Evolutionary conservation across 2,329 filamentous ascomycete genomes (phyloP).

Genomic region (Sphaerostilbella broomeana): DNA sequence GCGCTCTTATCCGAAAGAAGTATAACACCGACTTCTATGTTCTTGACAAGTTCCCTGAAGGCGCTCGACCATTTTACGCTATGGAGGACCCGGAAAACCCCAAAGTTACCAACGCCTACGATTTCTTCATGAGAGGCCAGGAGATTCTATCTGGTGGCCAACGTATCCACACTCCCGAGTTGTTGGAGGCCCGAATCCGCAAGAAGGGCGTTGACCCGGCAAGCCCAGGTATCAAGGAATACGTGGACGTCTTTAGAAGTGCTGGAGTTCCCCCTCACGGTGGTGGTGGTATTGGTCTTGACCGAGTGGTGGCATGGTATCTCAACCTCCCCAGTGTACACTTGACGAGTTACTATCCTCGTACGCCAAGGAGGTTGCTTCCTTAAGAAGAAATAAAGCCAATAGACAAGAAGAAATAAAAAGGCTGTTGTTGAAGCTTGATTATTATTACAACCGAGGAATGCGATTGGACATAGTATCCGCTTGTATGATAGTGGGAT

Average conservation of each 20-base stretch:
- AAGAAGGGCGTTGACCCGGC: conserved; percentile 74
- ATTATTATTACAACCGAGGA: too few species aligned
- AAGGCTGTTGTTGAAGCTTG: too few species aligned
- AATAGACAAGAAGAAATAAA: too few species aligned
- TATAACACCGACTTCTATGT: conserved; percentile 95
- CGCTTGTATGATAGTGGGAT: too few species aligned
- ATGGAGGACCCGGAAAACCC: conserved; percentile 66
- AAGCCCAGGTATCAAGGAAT: conserved; percentile 74
- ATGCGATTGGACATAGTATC: too few species aligned
- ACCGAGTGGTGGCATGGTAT: conserved; percentile 71
- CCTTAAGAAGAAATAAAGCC: too few species aligned
- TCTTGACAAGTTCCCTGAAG: conserved; percentile 90
- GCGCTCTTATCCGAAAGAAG: conserved; percentile 77
- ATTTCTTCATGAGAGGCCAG: conserved; percentile 89
- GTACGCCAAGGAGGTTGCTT: conserved; percentile 53
- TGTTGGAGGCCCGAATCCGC: conserved; percentile 72
- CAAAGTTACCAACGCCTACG: conserved; percentile 60
- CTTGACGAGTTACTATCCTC: conserved; percentile 50
- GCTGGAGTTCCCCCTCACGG: conserved; percentile 78
- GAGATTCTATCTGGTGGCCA: conserved; percentile 90
- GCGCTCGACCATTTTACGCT: conserved; percentile 85
- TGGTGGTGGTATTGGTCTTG: conserved; percentile 17
- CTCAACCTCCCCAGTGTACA: conserved; percentile 54
- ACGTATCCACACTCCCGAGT: conserved; percentile 73
- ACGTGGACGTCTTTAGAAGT: conserved; percentile 72